These are phyloP conservation scores for Parmelia sp. DNA, from an alignment of 495 filamentous ascomycete species.

Conservation along the genomic window DNA sequence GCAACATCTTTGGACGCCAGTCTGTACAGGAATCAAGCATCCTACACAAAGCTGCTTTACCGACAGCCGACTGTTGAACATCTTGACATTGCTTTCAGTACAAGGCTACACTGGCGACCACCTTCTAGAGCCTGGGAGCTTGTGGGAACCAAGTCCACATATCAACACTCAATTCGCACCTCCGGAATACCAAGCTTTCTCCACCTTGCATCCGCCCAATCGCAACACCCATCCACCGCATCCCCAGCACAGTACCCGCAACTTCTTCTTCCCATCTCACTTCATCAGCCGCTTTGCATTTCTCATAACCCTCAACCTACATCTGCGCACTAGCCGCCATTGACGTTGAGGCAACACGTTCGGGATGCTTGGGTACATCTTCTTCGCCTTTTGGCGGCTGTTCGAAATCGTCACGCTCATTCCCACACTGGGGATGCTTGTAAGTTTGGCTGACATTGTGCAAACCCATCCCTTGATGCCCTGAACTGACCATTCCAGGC, in stretches of 20 bases:
- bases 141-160: neutral
- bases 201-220: neutral
- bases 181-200: neutral
- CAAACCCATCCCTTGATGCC: neutral
- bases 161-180: neutral
- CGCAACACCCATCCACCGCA: neutral
- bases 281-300: neutral
- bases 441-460: conserved; percentile 28
- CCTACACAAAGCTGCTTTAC: neutral
- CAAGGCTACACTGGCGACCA: neutral
- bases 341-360: conserved; percentile 13
- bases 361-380: conserved; percentile 68
- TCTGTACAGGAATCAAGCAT: neutral
- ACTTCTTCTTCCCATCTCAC: neutral
- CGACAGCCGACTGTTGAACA: neutral
- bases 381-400: conserved; percentile 81
- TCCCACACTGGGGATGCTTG: conserved; percentile 81
- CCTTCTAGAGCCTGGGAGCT: neutral
- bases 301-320: neutral
- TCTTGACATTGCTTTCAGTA: neutral
- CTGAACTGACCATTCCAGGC: conserved; percentile 33
- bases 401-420: conserved; percentile 78
- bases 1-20: neutral
- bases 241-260: neutral
- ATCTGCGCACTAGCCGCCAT: conserved; percentile 14